phyloP scores from a whole-genome alignment of 305 asterid genomes.

The Rubia peregrina region DNA sequence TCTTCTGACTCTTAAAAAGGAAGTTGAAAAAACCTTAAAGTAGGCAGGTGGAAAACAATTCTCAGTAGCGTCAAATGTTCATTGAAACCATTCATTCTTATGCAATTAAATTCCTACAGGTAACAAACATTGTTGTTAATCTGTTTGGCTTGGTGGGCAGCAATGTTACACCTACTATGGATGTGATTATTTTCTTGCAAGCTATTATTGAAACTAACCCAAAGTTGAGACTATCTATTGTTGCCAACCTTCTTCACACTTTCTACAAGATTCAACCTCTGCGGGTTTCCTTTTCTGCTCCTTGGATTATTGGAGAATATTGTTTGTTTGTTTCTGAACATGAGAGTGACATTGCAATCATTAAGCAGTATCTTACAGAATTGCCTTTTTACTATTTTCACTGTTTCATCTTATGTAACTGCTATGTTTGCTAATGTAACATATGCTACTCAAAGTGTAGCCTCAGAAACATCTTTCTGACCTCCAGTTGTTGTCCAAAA shows the following conservation, averaged over 20 bases:
- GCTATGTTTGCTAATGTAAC: slow-evolving; percentile 97
- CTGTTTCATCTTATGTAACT: slow-evolving; percentile 85
- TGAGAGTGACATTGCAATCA: slow-evolving; percentile 60
- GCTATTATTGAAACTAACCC: slow-evolving; percentile 96
- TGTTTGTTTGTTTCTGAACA: slow-evolving; percentile 82
- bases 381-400: slow-evolving; percentile 81
- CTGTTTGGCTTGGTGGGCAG: slow-evolving; percentile 88
- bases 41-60: slow-evolving; percentile 47
- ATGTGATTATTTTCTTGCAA: slow-evolving; percentile 78
- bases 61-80: slow-evolving; percentile 47
- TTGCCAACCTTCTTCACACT: slow-evolving; percentile 78
- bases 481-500: slow-evolving; percentile 71
- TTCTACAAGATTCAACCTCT: slow-evolving; percentile 93
- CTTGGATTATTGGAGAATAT: slow-evolving; percentile 79
- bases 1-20: slow-evolving; percentile 84
- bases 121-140: slow-evolving; percentile 94
- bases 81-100: slow-evolving; percentile 81
- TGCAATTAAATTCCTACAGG: slow-evolving; percentile 92
- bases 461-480: slow-evolving; percentile 48
- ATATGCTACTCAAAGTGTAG: slow-evolving; percentile 93
- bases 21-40: slow-evolving; percentile 81
- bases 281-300: slow-evolving; percentile 65
- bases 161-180: slow-evolving; percentile 92
- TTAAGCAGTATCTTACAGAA: slow-evolving; percentile 73
- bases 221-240: slow-evolving; percentile 76